phyloP scores from a whole-genome alignment of 2,329 filamentous ascomycete species.

The Cordyceps cicadae region DNA sequence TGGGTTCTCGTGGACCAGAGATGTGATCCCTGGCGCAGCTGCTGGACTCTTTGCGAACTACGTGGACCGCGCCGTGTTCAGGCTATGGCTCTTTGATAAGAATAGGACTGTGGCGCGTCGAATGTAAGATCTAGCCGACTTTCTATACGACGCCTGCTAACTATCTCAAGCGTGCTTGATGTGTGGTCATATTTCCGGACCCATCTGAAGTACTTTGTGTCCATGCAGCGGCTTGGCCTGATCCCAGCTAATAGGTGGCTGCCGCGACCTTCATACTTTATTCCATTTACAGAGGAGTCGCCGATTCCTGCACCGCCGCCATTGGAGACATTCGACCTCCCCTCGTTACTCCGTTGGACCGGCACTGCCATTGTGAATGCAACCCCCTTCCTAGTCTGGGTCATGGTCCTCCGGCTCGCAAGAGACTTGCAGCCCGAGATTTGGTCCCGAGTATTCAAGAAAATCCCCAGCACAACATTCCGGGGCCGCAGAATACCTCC shows the following conservation, averaged over 20 bases:
- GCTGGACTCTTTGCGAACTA: slow-evolving; percentile 22
- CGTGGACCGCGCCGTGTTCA: slow-evolving; percentile 20
- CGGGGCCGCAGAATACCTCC: slow-evolving; percentile 18
- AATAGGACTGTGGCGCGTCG: slow-evolving; percentile 18
- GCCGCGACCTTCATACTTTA: slow-evolving; percentile 41
- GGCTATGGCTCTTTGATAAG: slow-evolving; percentile 19
- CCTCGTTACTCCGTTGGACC: slow-evolving; percentile 36
- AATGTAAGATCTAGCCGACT: slow-evolving; percentile 19
- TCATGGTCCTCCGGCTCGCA: slow-evolving; percentile 32
- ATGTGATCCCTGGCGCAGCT: slow-evolving; percentile 27
- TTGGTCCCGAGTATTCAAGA: slow-evolving; percentile 30
- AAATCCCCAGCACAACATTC: slow-evolving; percentile 32
- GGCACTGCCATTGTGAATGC: slow-evolving; percentile 33
- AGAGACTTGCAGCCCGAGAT: slow-evolving; percentile 28
- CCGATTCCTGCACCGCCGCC: slow-evolving; percentile 40
- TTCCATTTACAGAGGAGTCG: slow-evolving; percentile 45
- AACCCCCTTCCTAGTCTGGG: slow-evolving; percentile 40
- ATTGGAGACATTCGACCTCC: slow-evolving; percentile 28
- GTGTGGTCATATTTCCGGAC: slow-evolving; percentile 35
- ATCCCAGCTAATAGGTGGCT: slow-evolving; percentile 33
- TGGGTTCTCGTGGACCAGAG: slow-evolving; percentile 23
- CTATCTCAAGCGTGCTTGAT: slow-evolving; percentile 20
- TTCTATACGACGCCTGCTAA: neutral
- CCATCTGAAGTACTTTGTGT: slow-evolving; percentile 45
- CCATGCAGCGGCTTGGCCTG: slow-evolving; percentile 44